phyloP scores from a whole-genome alignment of 495 filamentous ascomycete species.

The Hypoxylon rickii region DNA sequence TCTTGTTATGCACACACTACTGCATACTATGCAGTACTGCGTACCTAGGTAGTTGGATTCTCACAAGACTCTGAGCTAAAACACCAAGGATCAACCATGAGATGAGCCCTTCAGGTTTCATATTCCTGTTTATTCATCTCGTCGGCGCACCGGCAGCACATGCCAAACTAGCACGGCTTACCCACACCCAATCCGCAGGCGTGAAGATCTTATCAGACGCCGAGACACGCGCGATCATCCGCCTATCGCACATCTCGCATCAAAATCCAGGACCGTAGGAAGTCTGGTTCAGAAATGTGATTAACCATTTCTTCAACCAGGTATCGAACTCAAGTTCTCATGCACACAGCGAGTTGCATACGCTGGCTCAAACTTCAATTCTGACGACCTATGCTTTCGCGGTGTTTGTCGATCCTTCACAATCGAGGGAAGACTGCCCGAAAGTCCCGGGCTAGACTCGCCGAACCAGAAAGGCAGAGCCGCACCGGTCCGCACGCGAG shows the following conservation, averaged over 20 bases:
- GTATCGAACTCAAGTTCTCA: no score
- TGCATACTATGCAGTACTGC: no score
- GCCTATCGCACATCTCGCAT: not conserved
- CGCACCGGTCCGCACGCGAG: not conserved
- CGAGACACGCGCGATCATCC: slow-evolving; percentile 6
- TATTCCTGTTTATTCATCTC: slow-evolving; percentile 3
- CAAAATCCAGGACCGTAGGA: not conserved
- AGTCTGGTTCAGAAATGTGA: not conserved
- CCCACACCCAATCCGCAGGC: slow-evolving; percentile 2
- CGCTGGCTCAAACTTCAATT: no score
- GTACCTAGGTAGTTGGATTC: not conserved
- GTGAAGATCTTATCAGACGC: slow-evolving; percentile 2
- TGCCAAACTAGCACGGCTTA: slow-evolving; percentile 19
- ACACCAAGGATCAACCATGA: slow-evolving; percentile 18
- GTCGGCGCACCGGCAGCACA: slow-evolving; percentile 1
- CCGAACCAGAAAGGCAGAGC: slow-evolving; percentile 12
- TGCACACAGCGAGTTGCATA: no score
- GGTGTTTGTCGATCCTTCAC: no score
- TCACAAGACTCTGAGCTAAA: not conserved
- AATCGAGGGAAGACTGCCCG: slow-evolving; percentile 12
- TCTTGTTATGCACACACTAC: no score
- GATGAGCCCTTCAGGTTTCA: not conserved
- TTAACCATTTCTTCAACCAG: not conserved
- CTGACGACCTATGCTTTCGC: no score
- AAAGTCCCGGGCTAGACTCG: not conserved